Base-by-base conservation (phyloP, 202 grass and related monocot genomes). In the Carex arenaria region DNA sequence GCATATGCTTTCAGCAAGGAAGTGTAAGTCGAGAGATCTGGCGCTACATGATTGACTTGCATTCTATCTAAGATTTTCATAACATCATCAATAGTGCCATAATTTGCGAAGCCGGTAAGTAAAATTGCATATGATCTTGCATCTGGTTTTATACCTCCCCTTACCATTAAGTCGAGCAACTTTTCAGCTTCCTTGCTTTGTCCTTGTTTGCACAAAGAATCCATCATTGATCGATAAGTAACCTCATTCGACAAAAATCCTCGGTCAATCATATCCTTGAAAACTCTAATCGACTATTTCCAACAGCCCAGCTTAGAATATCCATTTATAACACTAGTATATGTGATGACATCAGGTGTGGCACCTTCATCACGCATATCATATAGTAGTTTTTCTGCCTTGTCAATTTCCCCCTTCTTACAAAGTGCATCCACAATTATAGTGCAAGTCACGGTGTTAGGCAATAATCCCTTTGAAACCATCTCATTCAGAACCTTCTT, bases 401-500 rank as follows among this genome's bases (percentile, higher is more conserved):
- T 11, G 45, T 12, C 2, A 49, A 0, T 0, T 49, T 49, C 2
- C 45, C 45, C 45, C 2, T 0, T 49, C 45, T 49, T 49, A 0
- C 45, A 49, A 49, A 0, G 45, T 3, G 10, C 0, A 49, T 49
- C 45, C 45, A 49, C 45, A 49, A 49, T 11, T 49, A 49, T 12
- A 49, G 0, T 49, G 45, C 10, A 49, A 3, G 45, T 86, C 23
- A 86, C 78, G 5, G 45, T 57, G 47, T 86, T 20, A 52, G 85
- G 78, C 34, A 74, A 56, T 64, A 86, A 65, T 3, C 65, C 78
- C 53, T 87, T 87, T 40, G 71, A 84, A 67, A 80, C 22, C 53
- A 82, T 74, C 83, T 87, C 86, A 61, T 87, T 78, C 14, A 83
- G 32, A 31, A 87, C 1, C 22, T 70, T 68, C 65, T 20, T 61